Evolutionary conservation across 352 stramenopile genomes (phyloP), one percentile per base, ranked within the genome.

Genomic region (Globisporangium nodosum): DNA sequence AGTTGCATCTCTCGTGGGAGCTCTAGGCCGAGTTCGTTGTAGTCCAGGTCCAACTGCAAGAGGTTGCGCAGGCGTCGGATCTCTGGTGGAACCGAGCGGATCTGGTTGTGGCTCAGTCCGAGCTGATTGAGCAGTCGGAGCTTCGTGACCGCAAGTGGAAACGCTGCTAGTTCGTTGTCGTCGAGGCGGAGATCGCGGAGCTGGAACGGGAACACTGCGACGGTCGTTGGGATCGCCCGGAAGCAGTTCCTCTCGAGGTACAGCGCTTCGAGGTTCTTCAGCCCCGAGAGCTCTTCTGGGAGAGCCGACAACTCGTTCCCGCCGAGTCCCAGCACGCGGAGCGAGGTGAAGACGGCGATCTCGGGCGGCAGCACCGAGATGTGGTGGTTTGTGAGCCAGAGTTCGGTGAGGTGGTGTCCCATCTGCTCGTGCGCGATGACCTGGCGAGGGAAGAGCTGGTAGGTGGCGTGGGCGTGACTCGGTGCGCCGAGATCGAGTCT

Each of bases 381-480:
- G 16, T 70, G 69, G 52, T 86, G 73, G 65, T 92, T 92, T 24
- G 82, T 84, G 47, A 89, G 60, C 79, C 79, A 89, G 9, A 87
- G 64, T 30, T 89, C 76, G 18, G 52, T 73, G 24, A 84, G 65
- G 21, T 74, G 74, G 46, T 65, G 69, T 20, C 64, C 72, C 8
- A 68, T 46, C 5, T 64, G 55, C 60, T 63, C 60, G 24, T 81
- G 63, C 18, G 60, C 35, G 27, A 84, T 31, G 39, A 90, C 56
- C 20, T 66, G 59, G 3, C 65, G 49, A 9, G 78, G 78, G 35
- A 88, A 81, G 31, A 74, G 47, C 20, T 81, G 74, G 35, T 71
- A 70, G 0, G 59, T 39, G 48, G 13, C 31, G 5, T 24, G 24
- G 3, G 42, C 16, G 21, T 48, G 20, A 11, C 37, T 47, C 31